Evolutionary conservation across 176 grass and related monocot species (phyloP).

Genomic region (Areca catechu): DNA sequence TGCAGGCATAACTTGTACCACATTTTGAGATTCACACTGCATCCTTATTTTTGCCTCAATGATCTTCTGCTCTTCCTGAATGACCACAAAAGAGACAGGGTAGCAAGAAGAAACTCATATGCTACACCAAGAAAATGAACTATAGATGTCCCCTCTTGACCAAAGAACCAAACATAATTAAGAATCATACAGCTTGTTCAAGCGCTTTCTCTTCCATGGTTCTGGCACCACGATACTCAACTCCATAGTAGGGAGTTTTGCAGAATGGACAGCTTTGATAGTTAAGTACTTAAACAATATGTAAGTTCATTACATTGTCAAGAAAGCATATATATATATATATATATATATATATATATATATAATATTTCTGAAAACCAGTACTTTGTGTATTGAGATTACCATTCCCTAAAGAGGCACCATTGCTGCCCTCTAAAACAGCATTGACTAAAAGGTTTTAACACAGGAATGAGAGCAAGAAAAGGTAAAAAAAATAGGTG

Average conservation of each 20-base stretch:
- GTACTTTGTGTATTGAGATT: too few species aligned
- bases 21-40: slow-evolving; percentile 14
- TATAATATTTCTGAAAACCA: too few species aligned
- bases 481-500: too few species aligned
- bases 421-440: too few species aligned
- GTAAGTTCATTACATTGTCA: neutral
- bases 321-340: neutral
- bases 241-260: slow-evolving; percentile 49
- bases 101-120: too few species aligned
- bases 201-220: slow-evolving; percentile 30
- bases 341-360: too few species aligned
- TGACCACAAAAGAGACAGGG: neutral
- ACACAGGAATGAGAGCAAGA: too few species aligned
- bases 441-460: too few species aligned
- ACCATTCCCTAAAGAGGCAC: too few species aligned
- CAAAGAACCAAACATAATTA: neutral
- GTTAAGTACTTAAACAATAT: slow-evolving; percentile 28
- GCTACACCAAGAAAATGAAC: too few species aligned
- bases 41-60: slow-evolving; percentile 19
- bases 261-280: slow-evolving; percentile 65
- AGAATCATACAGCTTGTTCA: slow-evolving; percentile 30
- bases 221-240: slow-evolving; percentile 38
- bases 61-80: slow-evolving; percentile 23
- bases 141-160: too few species aligned
- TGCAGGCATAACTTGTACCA: neutral